Evolutionary conservation across 768 basidiomycete genomes (phyloP), one percentile per base, ranked within the genome.

Genomic region (Leccinellum albellum): DNA sequence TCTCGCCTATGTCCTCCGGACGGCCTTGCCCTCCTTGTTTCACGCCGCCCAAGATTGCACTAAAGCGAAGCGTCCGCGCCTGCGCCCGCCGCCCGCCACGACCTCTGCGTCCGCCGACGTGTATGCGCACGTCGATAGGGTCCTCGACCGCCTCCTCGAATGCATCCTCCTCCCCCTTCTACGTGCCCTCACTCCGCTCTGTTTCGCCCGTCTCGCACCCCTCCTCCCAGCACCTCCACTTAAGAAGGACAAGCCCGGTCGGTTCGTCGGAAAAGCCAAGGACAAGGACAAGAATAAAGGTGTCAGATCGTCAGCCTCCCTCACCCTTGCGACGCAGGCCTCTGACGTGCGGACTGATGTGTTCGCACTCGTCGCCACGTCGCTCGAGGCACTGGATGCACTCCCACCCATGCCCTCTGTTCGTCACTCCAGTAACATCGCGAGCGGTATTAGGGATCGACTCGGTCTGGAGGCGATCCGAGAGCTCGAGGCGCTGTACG

Each of bases 381-480:
- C n/a, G n/a, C n/a, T n/a, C n/a, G n/a, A n/a, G n/a, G n/a, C n/a
- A n/a, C n/a, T n/a, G n/a, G n/a, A n/a, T n/a, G n/a, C n/a, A n/a
- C n/a, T n/a, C n/a, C n/a, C n/a, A 10, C 32, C 32, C 14, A 5
- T 13, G 32, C 13, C 9, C 4, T 0, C 37, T 9, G n/a, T 40
- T n/a, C 37, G n/a, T 10, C 37, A 40, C 9, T 10, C 2, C 6
- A 15, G n/a, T 6, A 45, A 24, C 8, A 50, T 66, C 10, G 60
- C 51, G 2, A 2, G 37, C 6, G 57, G 55, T 20, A 52, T 71
- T 14, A 64, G 51, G 45, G 57, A 62, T 29, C 65, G 65, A 31
- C 57, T 71, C 23, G 69, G 64, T n/a, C 63, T 71, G 20, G 71
- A 71, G 49, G 23, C 59, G 21, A 63, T 73, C 50, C 63, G 70